Conservation (phyloP, 805 yeast species). For the Lipomyces anomalus region DNA sequence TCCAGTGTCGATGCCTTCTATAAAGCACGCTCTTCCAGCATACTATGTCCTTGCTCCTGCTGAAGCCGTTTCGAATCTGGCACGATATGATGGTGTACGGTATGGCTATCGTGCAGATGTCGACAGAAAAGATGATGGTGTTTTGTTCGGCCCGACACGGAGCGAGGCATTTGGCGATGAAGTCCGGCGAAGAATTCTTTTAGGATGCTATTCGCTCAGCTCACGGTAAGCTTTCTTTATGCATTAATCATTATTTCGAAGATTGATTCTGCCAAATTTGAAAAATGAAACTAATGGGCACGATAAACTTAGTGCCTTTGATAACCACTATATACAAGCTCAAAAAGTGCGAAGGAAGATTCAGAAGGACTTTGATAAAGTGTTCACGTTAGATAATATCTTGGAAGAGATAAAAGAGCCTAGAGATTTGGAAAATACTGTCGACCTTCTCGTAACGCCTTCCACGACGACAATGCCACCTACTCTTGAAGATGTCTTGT, state of each 20-base stretch:
- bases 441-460: constrained; percentile 72
- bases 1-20: constrained; percentile 65
- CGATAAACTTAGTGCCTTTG: constrained; percentile 39
- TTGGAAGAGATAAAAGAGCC: constrained; percentile 26
- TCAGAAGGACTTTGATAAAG: constrained; percentile 57
- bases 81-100: constrained; percentile 85
- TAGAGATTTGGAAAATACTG: constrained; percentile 33
- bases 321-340: constrained; percentile 73
- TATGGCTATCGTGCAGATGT: constrained; percentile 56
- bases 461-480: constrained; percentile 59
- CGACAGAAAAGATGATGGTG: constrained; percentile 30
- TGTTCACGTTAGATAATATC: constrained; percentile 52
- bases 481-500: constrained; percentile 41
- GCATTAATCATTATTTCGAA: too few species aligned
- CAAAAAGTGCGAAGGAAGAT: constrained; percentile 56
- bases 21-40: constrained; percentile 62
- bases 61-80: constrained; percentile 87
- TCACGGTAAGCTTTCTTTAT: constrained; percentile 43
- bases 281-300: constrained; percentile 2
- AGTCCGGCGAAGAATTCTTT: constrained; percentile 71
- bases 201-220: constrained; percentile 83
- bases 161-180: constrained; percentile 67
- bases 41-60: constrained; percentile 87
- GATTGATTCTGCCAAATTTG: background rate
- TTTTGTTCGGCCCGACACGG: constrained; percentile 56